Base-by-base conservation (phyloP, 2,329 filamentous ascomycete genomes). In the Stagonosporopsis chrysanthemi region DNA sequence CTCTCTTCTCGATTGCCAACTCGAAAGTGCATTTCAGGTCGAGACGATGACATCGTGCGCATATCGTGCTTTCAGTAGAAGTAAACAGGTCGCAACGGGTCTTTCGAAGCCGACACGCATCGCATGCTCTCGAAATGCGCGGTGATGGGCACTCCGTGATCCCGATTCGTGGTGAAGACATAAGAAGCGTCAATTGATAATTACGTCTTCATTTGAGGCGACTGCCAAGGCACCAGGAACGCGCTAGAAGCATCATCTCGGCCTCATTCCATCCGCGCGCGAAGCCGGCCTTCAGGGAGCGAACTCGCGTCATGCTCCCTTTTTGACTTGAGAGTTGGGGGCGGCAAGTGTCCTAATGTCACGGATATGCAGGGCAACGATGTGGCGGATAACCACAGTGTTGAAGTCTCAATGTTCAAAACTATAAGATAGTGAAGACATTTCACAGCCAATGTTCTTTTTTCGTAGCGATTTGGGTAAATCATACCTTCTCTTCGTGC, bases 161-260 rank as follows among this genome's bases (percentile, higher is more conserved):
- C 9, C 24, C 8, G 26, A 11, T n/a, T 7, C 8, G 8, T 17
- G 26, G 9, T 3, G 41, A 43, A 43, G 41, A 43, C 41, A 43
- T 43, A n/a, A 19, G 15, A 4, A 29, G 24, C 8, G 6, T 78
- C 73, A 2, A 14, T 9, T 24, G 39, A 6, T 15, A 7, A 14
- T 22, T 7, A 12, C 36, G 36, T 22, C 36, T 22, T 22, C 36
- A 39, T 22, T 19, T 39, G 17, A 39, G 9, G 36, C 36, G 36
- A 5, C 17, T 39, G 36, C 36, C 36, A 39, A 39, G 36, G 14
- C 36, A 22, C 31, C 31, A n/a, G 14, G 14, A 33, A 33, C 15
- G 31, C 36, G 36, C 36, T 39, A 39, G n/a, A 39, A 19, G 17
- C 19, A 39, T 22, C 36, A 22, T 14, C 36, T 39, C 36, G 36